A percentile compares a stretch with the other conserved stretches of the same genome.
These are phyloP conservation scores for Boletus semigastroideus DNA, from an alignment of 1,284 basidiomycete genomes.

Conservation along the genomic window DNA sequence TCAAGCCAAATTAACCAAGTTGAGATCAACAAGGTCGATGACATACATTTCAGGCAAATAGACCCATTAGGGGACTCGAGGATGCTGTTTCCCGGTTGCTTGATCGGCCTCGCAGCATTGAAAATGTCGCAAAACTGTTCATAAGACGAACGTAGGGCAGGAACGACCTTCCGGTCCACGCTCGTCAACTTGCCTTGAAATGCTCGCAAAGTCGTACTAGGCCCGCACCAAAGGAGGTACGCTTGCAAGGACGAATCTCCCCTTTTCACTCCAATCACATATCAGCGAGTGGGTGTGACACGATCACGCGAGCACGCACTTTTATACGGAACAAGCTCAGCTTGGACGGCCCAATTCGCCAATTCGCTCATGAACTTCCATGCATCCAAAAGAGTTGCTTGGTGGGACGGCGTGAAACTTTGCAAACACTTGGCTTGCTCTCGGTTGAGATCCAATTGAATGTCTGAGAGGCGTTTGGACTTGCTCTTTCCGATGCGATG, in stretches of 20 bases:
- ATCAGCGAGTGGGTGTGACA: too few species aligned
- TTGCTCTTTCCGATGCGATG: slow-evolving; percentile 12
- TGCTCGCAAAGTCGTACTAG: slow-evolving; percentile 9
- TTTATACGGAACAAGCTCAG: slow-evolving; percentile 14
- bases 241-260: slow-evolving; percentile 7
- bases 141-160: slow-evolving; percentile 6
- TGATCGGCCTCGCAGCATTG: not conserved
- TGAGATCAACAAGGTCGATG: not conserved
- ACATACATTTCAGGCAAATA: slow-evolving; percentile 11
- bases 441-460: slow-evolving; percentile 3
- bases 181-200: slow-evolving; percentile 7
- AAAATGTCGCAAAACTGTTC: slow-evolving; percentile 18
- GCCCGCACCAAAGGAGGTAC: slow-evolving; percentile 21
- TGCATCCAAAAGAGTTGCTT: slow-evolving; percentile 3
- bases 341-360: slow-evolving; percentile 11
- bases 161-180: slow-evolving; percentile 13
- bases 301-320: slow-evolving; percentile 1
- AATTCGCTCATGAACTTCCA: slow-evolving; percentile 14
- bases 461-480: slow-evolving; percentile 6
- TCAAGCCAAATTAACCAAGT: not conserved
- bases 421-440: slow-evolving; percentile 14
- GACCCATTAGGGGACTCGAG: not conserved
- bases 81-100: not conserved
- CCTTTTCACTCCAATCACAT: not conserved
- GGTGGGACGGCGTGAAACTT: slow-evolving; percentile 2